A percentile compares a stretch with the other conserved stretches of the same genome.
Evolutionary conservation across 2,329 filamentous ascomycete species (phyloP).

Genomic region (Pseudogymnoascus sp.): DNA sequence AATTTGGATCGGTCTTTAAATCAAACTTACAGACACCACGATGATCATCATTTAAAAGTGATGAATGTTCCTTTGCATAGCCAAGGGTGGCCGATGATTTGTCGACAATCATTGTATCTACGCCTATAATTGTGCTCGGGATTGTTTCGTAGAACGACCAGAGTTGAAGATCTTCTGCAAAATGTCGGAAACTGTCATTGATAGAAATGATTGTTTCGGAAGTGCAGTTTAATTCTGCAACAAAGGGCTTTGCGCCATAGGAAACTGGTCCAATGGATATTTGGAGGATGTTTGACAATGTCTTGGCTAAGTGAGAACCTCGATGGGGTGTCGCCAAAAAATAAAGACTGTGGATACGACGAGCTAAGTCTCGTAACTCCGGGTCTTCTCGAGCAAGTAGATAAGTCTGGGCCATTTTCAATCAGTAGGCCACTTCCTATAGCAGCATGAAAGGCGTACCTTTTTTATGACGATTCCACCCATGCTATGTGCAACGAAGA

Average conservation of each 20-base stretch:
- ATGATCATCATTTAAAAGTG: conserved; percentile 27
- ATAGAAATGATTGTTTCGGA: conserved; percentile 23
- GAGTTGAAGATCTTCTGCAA: conserved; percentile 25
- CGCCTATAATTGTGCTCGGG: conserved; percentile 16
- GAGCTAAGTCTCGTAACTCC: conserved; percentile 17
- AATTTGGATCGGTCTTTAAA: conserved; percentile 16
- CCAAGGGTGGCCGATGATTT: conserved; percentile 26
- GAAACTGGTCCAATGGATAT: not conserved
- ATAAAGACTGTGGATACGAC: conserved; percentile 22
- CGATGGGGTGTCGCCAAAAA: conserved; percentile 31
- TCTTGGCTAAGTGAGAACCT: conserved; percentile 24
- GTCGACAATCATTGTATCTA: conserved; percentile 21
- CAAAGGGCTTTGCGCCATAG: conserved; percentile 18
- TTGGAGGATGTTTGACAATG: not conserved
- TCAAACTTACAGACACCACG: conserved; percentile 28
- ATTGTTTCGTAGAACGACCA: conserved; percentile 33
- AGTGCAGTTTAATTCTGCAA: conserved; percentile 24
- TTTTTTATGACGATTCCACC: conserved; percentile 32
- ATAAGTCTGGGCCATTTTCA: not conserved
- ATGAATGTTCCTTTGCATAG: conserved; percentile 23
- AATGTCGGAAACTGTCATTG: conserved; percentile 31
- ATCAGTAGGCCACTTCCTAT: too few species aligned
- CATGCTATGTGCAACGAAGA: conserved; percentile 32
- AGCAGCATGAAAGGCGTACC: conserved; percentile 11
- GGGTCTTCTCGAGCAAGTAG: conserved; percentile 22